Evolutionary conservation across 1,284 basidiomycete species (phyloP), one percentile per base, ranked within the genome.

Genomic region (Ustilago curta): DNA sequence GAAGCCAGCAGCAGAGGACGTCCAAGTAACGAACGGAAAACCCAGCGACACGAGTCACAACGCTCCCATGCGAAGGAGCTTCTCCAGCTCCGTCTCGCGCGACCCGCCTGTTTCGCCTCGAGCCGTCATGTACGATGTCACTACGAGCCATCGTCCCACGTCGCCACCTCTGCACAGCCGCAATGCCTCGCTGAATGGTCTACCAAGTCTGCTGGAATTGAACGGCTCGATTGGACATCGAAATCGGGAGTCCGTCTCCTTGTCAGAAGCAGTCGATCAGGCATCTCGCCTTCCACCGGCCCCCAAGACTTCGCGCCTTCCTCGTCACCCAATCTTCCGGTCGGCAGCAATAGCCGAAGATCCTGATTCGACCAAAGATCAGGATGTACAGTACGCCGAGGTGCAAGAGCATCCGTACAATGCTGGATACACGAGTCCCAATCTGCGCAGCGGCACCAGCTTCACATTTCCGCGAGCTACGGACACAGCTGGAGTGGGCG

Each of bases 81-180:
- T 59, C 29, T 56, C 60, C 5, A 64, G 50, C 54, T 51, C 59
- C 7, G 16, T 45, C 7, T 48, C 60, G n/a, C 70, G 63, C 9
- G 64, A 68, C 19, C 53, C 58, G 8, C 56, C 63, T 19, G 16
- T 62, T 12, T 72, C 70, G 18, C 70, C 70, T 9, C 52, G 74
- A 29, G 76, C 75, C 12, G 80, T 82, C 37, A 76, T 78, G 79
- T 82, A 82, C 66, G 80, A 82, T 39, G 80, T 82, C 31, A 82
- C 80, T 11, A 70, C 72, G 12, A 79, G 77, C 35, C 80, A 82
- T 47, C 70, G 80, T 9, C 80, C 80, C 18, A 81, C 75, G 1
- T 82, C 80, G 12, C 79, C 79, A 4, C 67, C 79, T 7, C 54
- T 76, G 19, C 66, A 73, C 39, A 63, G 66, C 12, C 63, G 64